Evolutionary conservation across 805 yeast species (phyloP), one percentile per base, ranked within the genome.

Genomic region (Wickerhamomyces queroliae): DNA sequence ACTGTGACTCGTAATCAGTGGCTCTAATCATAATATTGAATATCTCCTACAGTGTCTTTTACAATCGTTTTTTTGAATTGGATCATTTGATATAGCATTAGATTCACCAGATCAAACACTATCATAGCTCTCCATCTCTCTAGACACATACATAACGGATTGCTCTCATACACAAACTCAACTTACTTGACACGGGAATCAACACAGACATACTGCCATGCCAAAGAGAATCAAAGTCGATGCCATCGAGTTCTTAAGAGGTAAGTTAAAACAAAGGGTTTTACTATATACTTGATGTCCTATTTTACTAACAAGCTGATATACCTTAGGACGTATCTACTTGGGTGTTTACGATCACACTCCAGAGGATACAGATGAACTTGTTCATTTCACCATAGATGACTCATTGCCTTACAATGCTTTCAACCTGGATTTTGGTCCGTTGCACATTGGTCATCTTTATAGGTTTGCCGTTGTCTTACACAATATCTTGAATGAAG

Each of bases 351-450:
- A 78, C 58, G 95, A 89, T 56, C 65, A 72, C 46, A 66, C 76
- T 13, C 99, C 98, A 1, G 70, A 67, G 39, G 91, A 88, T 58
- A 83, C 91, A 2, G 75, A 72, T 20, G 82, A 81, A 26, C 64
- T 80, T 32, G 95, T 86, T 2, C 84, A 82, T 61, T 90, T 93
- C 65, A 88, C 98, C 0, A 86, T 93, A 3, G 98, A 93, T 53
- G 95, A 90, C 48, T 79, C 91, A 1, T 72, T 93, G 35, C 95
- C 93, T 5, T 93, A 93, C 61, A 93, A 93, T 56, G 73, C 95
- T n/a, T 93, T 93, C 67, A 96, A 91, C 60, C 72, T 90, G 47
- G 99, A 93, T 61, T 93, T 93, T 63, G 99, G 99, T 35, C 99
- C 99, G 0, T 68, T 93, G 49, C 95, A 91, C 59, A 79, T 91